These are phyloP conservation scores for Musa schizocarpa DNA, from an alignment of 176 grass and related monocot genomes.

Conservation along the genomic window DNA sequence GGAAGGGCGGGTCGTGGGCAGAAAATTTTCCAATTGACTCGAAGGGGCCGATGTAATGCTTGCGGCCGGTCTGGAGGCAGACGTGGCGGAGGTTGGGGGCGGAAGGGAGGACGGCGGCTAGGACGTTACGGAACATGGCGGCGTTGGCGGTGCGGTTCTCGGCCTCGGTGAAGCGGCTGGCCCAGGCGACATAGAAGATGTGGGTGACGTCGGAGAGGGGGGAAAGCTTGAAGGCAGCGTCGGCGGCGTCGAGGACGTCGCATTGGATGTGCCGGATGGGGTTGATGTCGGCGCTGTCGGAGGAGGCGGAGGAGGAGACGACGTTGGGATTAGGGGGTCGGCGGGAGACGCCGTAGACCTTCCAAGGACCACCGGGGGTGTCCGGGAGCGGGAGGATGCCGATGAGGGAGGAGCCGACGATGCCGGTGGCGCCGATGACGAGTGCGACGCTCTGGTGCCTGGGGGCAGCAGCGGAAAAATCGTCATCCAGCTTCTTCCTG, in stretches of 20 bases:
- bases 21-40: background rate
- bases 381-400: slow-evolving; percentile 73
- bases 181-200: background rate
- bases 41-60: slow-evolving; percentile 1
- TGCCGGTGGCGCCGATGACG: slow-evolving; percentile 54
- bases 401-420: slow-evolving; percentile 65
- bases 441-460: slow-evolving; percentile 53
- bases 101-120: slow-evolving; percentile 1
- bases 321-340: slow-evolving; percentile 21
- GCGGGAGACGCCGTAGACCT: slow-evolving; percentile 32
- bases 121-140: slow-evolving; percentile 3
- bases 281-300: background rate
- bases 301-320: background rate
- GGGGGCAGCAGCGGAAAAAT: slow-evolving; percentile 14
- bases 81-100: background rate
- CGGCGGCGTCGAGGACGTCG: background rate
- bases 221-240: background rate
- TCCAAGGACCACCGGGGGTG: slow-evolving; percentile 50
- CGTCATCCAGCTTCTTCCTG: slow-evolving; percentile 60
- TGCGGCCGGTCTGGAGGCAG: slow-evolving; percentile 12
- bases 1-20: background rate
- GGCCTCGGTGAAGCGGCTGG: background rate
- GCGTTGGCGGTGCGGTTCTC: background rate
- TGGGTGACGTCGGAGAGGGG: slow-evolving; percentile 4
- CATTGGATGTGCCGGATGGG: background rate